A percentile compares a stretch with the other conserved stretches of the same genome.
Evolutionary conservation across 345 rosid genomes (phyloP).

Genomic region (Punica granatum): DNA sequence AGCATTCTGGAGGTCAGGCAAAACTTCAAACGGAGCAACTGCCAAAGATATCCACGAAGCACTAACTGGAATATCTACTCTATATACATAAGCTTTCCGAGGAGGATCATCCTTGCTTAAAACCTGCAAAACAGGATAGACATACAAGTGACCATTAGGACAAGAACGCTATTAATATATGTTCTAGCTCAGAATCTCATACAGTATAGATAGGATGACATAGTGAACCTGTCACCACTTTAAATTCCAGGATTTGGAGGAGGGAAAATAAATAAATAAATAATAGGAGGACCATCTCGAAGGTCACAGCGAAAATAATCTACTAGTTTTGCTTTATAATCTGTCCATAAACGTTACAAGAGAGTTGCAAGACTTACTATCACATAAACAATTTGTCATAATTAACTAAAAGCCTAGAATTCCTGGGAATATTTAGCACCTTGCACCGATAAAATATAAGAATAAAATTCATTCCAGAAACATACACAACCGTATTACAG

Average conservation of each 20-base stretch:
- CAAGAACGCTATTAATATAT: background rate
- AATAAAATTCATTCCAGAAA: background rate
- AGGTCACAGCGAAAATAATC: background rate
- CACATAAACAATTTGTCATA: background rate
- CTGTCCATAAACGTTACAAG: no score
- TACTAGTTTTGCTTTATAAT: background rate
- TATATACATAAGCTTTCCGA: constrained; percentile 75
- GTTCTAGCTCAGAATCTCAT: background rate
- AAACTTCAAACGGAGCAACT: constrained; percentile 80
- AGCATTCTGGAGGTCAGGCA: constrained; percentile 59
- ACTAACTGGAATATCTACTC: constrained; percentile 68
- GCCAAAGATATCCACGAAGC: constrained; percentile 85
- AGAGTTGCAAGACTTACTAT: background rate
- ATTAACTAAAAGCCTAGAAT: background rate
- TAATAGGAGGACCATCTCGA: background rate
- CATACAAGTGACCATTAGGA: background rate
- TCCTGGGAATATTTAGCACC: background rate
- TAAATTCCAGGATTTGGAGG: no score
- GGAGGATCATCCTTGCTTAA: constrained; percentile 87
- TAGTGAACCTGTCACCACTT: background rate
- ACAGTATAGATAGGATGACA: background rate
- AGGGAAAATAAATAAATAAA: no score
- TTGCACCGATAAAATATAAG: background rate
- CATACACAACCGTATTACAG: background rate
- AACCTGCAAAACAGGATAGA: constrained; percentile 39